Percentiles rank a stretch among this genome's conserved stretches.
These are phyloP conservation scores for Rhodofomes roseus DNA, from an alignment of 1,284 basidiomycete genomes.

Conservation along the genomic window DNA sequence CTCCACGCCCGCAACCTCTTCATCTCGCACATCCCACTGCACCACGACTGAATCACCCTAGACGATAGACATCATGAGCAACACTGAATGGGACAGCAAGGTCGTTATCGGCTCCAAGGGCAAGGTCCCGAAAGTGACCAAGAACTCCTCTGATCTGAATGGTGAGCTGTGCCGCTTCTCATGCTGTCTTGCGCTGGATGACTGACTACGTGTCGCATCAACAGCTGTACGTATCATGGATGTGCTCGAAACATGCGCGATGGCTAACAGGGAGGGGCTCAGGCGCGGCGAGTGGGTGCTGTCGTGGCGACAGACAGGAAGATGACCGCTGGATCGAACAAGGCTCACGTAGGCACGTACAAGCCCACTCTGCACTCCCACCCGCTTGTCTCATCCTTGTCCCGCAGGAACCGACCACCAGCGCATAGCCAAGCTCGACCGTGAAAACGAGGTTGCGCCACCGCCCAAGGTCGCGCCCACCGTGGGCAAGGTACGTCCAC, in stretches of 20 bases:
- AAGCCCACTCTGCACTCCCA: not conserved
- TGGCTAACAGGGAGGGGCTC: conserved; percentile 6
- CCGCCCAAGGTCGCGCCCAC: conserved; percentile 79
- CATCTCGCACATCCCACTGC: not conserved
- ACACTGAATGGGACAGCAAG: conserved; percentile 68
- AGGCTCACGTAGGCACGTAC: conserved; percentile 60
- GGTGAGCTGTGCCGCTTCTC: conserved; percentile 42
- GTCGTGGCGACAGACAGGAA: conserved; percentile 81
- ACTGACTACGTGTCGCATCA: conserved; percentile 11
- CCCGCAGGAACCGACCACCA: conserved; percentile 84
- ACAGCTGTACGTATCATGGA: conserved; percentile 44
- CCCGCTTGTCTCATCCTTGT: not conserved
- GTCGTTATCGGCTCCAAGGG: conserved; percentile 76
- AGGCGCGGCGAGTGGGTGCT: conserved; percentile 71
- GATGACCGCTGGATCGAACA: conserved; percentile 60
- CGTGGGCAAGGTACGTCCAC: conserved; percentile 71
- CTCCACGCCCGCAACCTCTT: not conserved
- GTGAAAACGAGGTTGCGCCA: conserved; percentile 95
- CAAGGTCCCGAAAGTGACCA: conserved; percentile 66
- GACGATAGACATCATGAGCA: conserved; percentile 25
- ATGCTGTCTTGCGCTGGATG: not conserved
- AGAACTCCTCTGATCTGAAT: conserved; percentile 68
- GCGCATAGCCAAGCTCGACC: conserved; percentile 89
- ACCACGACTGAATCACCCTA: not conserved
- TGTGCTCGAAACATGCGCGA: not conserved